Evolutionary conservation across 163 green algal genomes (phyloP).

Genomic region (Chlamydomonas reinhardtii): DNA sequence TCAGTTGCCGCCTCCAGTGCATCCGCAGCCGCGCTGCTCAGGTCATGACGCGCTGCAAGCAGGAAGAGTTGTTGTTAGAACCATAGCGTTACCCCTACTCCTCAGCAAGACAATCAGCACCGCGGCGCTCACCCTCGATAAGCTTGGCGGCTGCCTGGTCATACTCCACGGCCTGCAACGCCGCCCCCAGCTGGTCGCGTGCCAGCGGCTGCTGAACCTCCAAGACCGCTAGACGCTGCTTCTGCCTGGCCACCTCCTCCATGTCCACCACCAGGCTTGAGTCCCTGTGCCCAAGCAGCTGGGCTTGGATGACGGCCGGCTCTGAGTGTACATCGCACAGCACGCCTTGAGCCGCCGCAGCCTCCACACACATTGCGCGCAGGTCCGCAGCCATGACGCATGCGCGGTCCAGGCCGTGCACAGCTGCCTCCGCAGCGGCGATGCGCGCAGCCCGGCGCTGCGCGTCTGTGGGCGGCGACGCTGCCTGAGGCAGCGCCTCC

Average conservation of each 20-base stretch:
- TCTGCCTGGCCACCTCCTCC: slow-evolving; percentile 5
- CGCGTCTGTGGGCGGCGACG: neutral
- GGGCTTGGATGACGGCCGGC: neutral
- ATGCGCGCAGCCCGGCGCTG: neutral
- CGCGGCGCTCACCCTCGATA: neutral
- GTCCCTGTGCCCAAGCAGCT: neutral
- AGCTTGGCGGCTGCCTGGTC: slow-evolving; percentile 23
- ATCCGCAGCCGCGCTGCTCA: neutral
- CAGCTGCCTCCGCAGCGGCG: neutral
- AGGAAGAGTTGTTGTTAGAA: neutral
- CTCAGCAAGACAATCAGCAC: too few species aligned
- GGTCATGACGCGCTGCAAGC: slow-evolving; percentile 2
- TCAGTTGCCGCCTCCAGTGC: neutral
- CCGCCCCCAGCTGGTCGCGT: slow-evolving; percentile 12
- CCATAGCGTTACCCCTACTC: too few species aligned
- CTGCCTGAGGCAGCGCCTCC: neutral
- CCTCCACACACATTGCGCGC: slow-evolving; percentile 2
- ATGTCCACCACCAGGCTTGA: neutral
- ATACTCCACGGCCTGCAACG: slow-evolving; percentile 28
- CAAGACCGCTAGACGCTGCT: neutral
- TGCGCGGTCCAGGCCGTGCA: slow-evolving; percentile 17
- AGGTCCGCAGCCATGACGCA: slow-evolving; percentile 15
- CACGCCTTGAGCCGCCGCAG: neutral
- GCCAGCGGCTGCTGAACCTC: slow-evolving; percentile 20
- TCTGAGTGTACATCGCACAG: slow-evolving; percentile 18